A percentile compares a stretch with the other conserved stretches of the same genome.
These are phyloP conservation scores for Kwoniella dejecticola DNA, from an alignment of 768 basidiomycete genomes.

Conservation along the genomic window DNA sequence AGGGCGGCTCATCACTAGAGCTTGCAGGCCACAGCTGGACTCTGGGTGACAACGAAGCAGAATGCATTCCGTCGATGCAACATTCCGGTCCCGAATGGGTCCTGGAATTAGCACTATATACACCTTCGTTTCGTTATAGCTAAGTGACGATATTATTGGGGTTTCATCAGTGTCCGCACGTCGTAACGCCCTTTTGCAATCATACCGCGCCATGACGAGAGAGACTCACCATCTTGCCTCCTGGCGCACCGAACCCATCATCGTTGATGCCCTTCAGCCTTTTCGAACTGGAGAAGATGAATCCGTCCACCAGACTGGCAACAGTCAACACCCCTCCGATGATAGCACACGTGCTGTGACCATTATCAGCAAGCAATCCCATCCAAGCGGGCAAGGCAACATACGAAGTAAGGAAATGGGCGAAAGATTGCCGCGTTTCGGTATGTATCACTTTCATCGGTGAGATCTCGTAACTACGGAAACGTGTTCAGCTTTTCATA, in stretches of 20 bases:
- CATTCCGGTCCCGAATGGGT: too few species aligned
- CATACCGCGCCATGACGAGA: too few species aligned
- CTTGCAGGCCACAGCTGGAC: too few species aligned
- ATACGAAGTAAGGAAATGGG: constrained; percentile 96
- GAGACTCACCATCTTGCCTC: constrained; percentile 52
- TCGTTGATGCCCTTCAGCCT: constrained; percentile 60
- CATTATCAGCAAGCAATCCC: not conserved
- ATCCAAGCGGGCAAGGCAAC: constrained; percentile 52
- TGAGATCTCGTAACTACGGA: constrained; percentile 92
- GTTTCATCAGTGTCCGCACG: too few species aligned
- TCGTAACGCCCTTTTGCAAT: not conserved
- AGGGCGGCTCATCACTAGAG: too few species aligned
- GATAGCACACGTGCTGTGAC: constrained; percentile 78
- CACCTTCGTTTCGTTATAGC: too few species aligned
- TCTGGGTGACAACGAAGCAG: too few species aligned
- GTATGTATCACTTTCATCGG: constrained; percentile 91
- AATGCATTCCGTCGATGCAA: too few species aligned
- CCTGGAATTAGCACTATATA: too few species aligned
- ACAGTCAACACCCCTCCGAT: constrained; percentile 96
- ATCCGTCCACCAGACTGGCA: constrained; percentile 80
- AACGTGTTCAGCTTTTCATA: not conserved
- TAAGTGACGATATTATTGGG: too few species aligned
- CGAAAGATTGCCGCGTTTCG: constrained; percentile 90
- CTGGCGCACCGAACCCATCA: constrained; percentile 49
- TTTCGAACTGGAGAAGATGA: constrained; percentile 79